Base-by-base conservation (phyloP, 805 yeast genomes). In the Millerozyma acaciae region DNA sequence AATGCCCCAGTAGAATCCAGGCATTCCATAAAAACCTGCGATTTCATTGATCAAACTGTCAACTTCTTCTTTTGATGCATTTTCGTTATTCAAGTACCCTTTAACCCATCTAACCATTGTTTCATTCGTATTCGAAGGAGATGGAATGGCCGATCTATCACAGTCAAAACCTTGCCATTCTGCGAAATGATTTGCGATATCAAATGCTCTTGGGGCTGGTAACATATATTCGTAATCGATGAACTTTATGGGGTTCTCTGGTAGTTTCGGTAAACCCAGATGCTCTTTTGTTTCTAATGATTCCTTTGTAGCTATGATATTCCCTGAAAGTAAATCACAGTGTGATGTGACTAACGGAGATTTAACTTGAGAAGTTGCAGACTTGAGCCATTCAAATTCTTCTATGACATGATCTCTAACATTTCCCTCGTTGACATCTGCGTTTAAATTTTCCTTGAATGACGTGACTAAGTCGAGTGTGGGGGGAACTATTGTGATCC, bases 161-260 rank as follows among this genome's bases (percentile, higher is more conserved):
- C 93, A 84, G 40, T 79, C 77, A 45, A 81, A 82, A 2, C 93
- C 93, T 52, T 83, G 93, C 87, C 89, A 80, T 51, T 80, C 88
- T 51, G 79, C 78, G 42, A 80, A 75, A 54, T 80, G 88, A 44
- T 80, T 80, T 9, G 87, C 81, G 15, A 81, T 77, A 48, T 80
- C 88, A 49, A 80, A 80, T 0, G 84, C 87, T 29, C 88, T 55
- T 4, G 87, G 85, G 3, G 82, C 83, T 8, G 80, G 80, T 40
- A 77, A 65, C 75, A 81, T 75, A 46, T 80, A 80, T 57, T 80
- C 88, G 48, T 80, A 80, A 50, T 80, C 88, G 28, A 80, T 80
- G 44, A 80, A 79, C 9, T 75, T 66, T 9, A 79, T 64, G 0
- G 77, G 76, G 41, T 59, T 63, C 2, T 45, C 48, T 6, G 33